Percentiles rank a stretch among this genome's conserved stretches.
Conservation (phyloP, 2,329 filamentous ascomycete species). For the Fusarium ramigenum region DNA sequence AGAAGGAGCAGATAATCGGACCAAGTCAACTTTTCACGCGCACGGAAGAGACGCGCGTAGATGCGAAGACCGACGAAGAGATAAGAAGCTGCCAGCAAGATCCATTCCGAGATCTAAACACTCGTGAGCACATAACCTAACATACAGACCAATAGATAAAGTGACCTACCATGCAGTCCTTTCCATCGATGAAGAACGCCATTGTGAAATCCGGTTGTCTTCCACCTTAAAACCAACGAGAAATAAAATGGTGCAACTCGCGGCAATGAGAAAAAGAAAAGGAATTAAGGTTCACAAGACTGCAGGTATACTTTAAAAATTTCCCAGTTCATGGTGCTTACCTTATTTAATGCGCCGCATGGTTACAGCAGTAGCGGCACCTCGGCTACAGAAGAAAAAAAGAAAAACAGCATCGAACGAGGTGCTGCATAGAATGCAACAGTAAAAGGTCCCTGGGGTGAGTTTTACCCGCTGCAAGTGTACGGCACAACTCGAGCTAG, state of each 20-base stretch:
- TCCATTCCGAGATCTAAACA: constrained; percentile 47
- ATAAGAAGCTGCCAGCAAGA: constrained; percentile 41
- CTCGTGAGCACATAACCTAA: neutral
- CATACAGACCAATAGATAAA: accelerated
- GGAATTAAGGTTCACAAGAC: neutral
- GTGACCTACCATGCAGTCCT: constrained; percentile 35
- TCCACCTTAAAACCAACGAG: neutral
- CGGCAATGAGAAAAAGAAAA: neutral
- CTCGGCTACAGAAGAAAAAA: constrained; percentile 3
- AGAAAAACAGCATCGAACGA: neutral
- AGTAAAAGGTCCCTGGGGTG: neutral
- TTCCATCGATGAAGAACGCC: constrained; percentile 36
- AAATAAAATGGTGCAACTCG: neutral
- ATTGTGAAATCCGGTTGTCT: constrained; percentile 5
- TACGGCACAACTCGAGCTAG: constrained; percentile 14
- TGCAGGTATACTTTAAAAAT: constrained; percentile 6
- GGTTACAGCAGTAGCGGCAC: neutral
- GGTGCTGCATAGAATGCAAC: neutral
- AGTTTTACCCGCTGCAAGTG: constrained; percentile 24
- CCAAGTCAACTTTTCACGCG: constrained; percentile 43
- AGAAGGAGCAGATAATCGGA: constrained; percentile 45
- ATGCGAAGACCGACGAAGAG: constrained; percentile 44
- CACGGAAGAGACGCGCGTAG: constrained; percentile 46
- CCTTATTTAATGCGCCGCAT: neutral
- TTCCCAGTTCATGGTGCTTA: neutral